Evolutionary conservation across 1,284 basidiomycete genomes (phyloP), one percentile per base, ranked within the genome.

Genomic region (Ustilago trichophora): DNA sequence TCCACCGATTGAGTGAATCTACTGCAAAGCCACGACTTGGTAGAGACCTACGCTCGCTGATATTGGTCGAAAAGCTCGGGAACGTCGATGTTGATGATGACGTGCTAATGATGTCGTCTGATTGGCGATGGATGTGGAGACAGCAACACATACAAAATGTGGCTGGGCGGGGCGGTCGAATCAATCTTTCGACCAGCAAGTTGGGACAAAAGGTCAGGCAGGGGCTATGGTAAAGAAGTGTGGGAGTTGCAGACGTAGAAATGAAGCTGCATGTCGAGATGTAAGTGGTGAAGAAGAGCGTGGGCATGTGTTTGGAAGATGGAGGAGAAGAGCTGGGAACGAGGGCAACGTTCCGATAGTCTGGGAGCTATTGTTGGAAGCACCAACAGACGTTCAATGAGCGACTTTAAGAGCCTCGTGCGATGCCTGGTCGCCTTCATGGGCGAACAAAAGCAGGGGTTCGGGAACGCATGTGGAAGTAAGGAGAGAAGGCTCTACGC

Each of bases 241-340:
- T 29, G 40, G 40, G 40, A 21, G 40, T 11, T 42, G 40, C n/a
- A 42, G 21, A 19, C 26, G 10, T 31, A 19, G 26, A 18, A 42
- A 42, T 29, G 40, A 42, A 42, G 40, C 27, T 42, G 40, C 40
- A 42, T 42, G 40, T 29, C 27, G 40, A 21, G 11, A 13, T 9
- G 27, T 29, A 31, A 21, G 12, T 49, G 26, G 21, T 22, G 29
- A 18, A 38, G 33, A 4, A n/a, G 16, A 32, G 33, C 5, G 26
- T 26, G 32, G 16, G 12, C 3, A 34, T 12, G 42, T 24, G 32
- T n/a, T n/a, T n/a, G n/a, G n/a, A 6, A 38, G 37, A 38, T 38
- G 22, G 37, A 38, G 16, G 24, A 9, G 37, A 24, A 7, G 19
- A 11, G 37, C 19, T 22, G 3, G 24, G 35, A 37, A 19, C 6